These are phyloP conservation scores for Ailanthus altissimus DNA, from an alignment of 345 rosid species.

Conservation along the genomic window DNA sequence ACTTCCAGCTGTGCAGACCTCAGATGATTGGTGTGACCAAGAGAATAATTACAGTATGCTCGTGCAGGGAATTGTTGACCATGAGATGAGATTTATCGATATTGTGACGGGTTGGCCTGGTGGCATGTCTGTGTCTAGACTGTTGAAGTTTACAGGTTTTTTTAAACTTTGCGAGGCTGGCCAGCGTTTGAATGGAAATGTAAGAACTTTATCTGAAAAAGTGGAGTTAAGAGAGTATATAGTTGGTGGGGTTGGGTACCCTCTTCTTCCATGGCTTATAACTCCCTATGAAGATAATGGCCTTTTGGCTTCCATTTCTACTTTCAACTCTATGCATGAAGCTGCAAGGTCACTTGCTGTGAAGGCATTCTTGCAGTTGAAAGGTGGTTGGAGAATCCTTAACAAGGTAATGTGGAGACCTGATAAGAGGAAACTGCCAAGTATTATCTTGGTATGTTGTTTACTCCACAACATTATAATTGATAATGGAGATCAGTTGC, in stretches of 20 bases:
- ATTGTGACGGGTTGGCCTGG: slow-evolving; percentile 98
- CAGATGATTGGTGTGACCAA: slow-evolving; percentile 93
- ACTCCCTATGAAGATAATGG: slow-evolving; percentile 59
- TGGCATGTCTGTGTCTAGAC: slow-evolving; percentile 68
- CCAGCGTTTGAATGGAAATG: slow-evolving; percentile 59
- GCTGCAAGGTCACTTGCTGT: slow-evolving; percentile 69
- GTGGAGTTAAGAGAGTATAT: slow-evolving; percentile 64
- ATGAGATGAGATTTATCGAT: slow-evolving; percentile 88
- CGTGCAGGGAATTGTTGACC: slow-evolving; percentile 84
- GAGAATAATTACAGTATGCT: slow-evolving; percentile 90
- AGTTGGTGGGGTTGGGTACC: slow-evolving; percentile 77
- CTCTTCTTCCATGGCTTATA: slow-evolving; percentile 89
- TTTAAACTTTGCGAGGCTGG: slow-evolving; percentile 66
- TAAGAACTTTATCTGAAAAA: slow-evolving; percentile 40
- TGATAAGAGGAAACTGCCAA: slow-evolving; percentile 83
- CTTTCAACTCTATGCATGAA: slow-evolving; percentile 57
- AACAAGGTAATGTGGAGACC: slow-evolving; percentile 98
- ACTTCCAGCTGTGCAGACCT: slow-evolving; percentile 89
- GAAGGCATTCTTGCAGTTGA: slow-evolving; percentile 68
- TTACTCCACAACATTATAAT: slow-evolving; percentile 81
- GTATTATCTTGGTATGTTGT: slow-evolving; percentile 86
- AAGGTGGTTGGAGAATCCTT: slow-evolving; percentile 94
- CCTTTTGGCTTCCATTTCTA: slow-evolving; percentile 34
- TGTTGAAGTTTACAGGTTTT: slow-evolving; percentile 77
- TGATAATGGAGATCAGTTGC: slow-evolving; percentile 71